These are phyloP conservation scores for Volvox carteri DNA, from an alignment of 163 green algal species.

Conservation along the genomic window DNA sequence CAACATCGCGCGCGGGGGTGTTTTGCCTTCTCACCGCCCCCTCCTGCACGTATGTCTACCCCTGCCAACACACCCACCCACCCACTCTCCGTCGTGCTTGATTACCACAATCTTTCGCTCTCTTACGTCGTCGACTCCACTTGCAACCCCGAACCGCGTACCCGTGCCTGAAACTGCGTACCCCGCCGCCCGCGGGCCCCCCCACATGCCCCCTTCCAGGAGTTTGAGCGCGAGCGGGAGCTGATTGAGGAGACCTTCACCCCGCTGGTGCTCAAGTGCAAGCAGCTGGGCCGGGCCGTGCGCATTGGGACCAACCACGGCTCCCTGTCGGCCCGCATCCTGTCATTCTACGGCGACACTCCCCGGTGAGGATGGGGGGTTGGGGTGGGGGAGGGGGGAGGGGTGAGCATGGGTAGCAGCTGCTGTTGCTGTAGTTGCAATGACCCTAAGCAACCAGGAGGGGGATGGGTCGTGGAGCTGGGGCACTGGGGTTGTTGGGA, in stretches of 20 bases:
- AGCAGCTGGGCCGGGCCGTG: slow-evolving; percentile 93
- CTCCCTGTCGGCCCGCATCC: slow-evolving; percentile 96
- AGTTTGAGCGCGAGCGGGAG: slow-evolving; percentile 92
- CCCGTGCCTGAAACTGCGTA: too few species aligned
- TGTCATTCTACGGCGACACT: slow-evolving; percentile 97
- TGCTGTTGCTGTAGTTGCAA: too few species aligned
- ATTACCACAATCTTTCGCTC: too few species aligned
- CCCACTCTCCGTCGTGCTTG: too few species aligned
- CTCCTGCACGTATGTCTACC: too few species aligned
- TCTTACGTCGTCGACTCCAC: too few species aligned
- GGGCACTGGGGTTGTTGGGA: not conserved
- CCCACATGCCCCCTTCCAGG: not conserved
- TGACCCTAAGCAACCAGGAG: too few species aligned
- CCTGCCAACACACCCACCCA: too few species aligned
- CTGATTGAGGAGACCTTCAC: slow-evolving; percentile 94
- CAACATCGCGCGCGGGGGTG: too few species aligned
- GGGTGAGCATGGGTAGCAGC: not conserved
- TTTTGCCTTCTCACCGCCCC: too few species aligned
- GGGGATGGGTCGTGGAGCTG: not conserved
- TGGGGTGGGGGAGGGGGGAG: not conserved
- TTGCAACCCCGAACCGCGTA: too few species aligned
- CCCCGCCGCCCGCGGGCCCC: too few species aligned
- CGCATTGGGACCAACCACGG: slow-evolving; percentile 99
- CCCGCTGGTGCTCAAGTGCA: slow-evolving; percentile 98
- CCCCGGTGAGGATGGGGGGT: slow-evolving; percentile 67